Evolutionary conservation across 148 eudicot genomes (phyloP), one percentile per base, ranked within the genome.

Genomic region (Amaranthus cruentus): DNA sequence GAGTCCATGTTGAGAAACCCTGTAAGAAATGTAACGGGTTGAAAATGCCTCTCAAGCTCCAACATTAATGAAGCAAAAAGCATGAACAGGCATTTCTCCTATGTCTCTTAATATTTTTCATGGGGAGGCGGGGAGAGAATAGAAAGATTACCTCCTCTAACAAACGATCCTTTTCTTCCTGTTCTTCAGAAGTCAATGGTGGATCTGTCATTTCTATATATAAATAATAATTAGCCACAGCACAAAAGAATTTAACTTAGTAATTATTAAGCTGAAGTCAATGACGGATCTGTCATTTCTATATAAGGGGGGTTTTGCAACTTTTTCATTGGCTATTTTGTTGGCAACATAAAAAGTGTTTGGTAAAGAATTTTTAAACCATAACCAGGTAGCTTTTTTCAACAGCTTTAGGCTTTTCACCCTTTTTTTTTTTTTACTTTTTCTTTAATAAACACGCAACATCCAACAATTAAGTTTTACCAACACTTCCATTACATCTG

Each of bases 131-230:
- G 70, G 68, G 62, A 28, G 38, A 28, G 38, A 28, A 8, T 3
- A 53, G 21, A 9, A 14, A 3, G 38, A 15, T 60, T 44, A 88
- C 97, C 84, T 89, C 90, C 76, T 91, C 97, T 73, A 95, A 77
- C 51, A 95, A 75, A n/a, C 60, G 85, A 79, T 95, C 99, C 80
- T 95, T 95, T 75, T 95, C 99, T 67, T 92, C 97, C 76, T 95
- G 99, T 79, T 95, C 99, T 78, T 92, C 97, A 79, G 97, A 86
- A 58, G 97, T 92, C 86, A 95, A 85, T 6, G 97, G 99, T 62
- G 97, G 96, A 62, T 92, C 99, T 71, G 93, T 90, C 79, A 66
- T 53, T 76, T 92, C 99, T 96, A 73, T 73, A 28, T 12, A 55
- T 72, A 82, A 60, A 14, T 9, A 8, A 52, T 61, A 6, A 67